Percentiles rank a stretch among this genome's conserved stretches.
Conservation (phyloP, 1,284 basidiomycete species). For the Heliocybe sulcata region DNA sequence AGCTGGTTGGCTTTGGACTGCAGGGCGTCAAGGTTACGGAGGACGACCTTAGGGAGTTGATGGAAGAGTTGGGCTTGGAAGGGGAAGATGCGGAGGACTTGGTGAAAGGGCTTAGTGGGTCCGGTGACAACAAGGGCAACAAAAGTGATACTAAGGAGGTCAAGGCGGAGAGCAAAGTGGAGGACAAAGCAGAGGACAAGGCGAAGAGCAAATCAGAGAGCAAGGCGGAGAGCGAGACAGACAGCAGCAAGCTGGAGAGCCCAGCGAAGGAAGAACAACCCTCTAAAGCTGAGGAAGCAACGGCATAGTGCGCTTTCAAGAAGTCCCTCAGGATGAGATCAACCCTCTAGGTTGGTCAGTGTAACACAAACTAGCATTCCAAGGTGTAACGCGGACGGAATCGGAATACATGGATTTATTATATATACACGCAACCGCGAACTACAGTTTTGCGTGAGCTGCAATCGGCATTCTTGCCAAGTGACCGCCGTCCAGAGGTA, state of each 20-base stretch:
- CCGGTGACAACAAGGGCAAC: neutral
- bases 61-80: conserved; percentile 65
- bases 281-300: neutral
- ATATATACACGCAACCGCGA: too few relatives aligned
- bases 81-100: conserved; percentile 67
- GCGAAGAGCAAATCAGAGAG: neutral
- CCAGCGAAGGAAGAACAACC: neutral
- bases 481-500: conserved; percentile 52
- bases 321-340: too few relatives aligned
- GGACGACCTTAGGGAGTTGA: conserved; percentile 59
- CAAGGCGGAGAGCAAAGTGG: neutral
- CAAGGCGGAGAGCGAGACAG: neutral
- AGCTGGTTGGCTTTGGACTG: conserved; percentile 62
- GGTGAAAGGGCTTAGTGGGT: conserved; percentile 43
- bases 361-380: too few relatives aligned
- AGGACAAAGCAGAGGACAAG: neutral
- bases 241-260: neutral
- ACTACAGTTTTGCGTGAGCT: conserved; percentile 14
- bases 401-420: too few relatives aligned
- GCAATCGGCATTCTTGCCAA: conserved; percentile 14
- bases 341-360: too few relatives aligned
- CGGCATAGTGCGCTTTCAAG: neutral
- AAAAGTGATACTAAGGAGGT: neutral
- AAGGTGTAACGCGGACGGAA: too few relatives aligned
- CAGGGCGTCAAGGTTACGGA: conserved; percentile 71